Base-by-base conservation (phyloP, 306 rosid species). In the Cyclanthera cordifolia region DNA sequence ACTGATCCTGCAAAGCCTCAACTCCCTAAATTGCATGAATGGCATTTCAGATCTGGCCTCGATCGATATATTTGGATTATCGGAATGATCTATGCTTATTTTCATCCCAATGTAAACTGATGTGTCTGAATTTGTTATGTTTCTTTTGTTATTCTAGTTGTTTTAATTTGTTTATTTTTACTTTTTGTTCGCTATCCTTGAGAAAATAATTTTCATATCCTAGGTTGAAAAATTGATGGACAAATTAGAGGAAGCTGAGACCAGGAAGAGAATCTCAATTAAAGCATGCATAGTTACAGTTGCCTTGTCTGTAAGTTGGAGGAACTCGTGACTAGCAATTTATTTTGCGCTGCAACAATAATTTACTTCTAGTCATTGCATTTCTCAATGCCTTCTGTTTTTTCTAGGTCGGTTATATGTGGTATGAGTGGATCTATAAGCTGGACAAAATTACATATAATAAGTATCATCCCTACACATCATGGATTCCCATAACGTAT, bases 1-100 rank as follows among this genome's bases (percentile, higher is more conserved):
- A 85, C 91, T 17, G 99, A 94, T 86, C 99, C 99, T 79, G 88
- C 95, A 71, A 94, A 94, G 79, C 95, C 99, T 34, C 90, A 94
- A 81, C 83, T 86, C 73, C 84, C 91, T 51, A 84, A 83, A 55
- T 58, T 94, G 77, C 99, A 94, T 74, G 99, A 94, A 72, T 94
- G 97, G 99, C 99, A 94, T 80, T 94, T 94, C 84, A 81, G 99
- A 86, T 90, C 99, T 71, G 99, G 99, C 82, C 97, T 94, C 73
- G 99, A 94, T 78, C 97, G 99, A 79, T 94, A 94, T 74, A 86
- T 94, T 72, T 94, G 99, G 96, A 88, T 94, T 71, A 58, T 94
- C 50, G 97, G 99, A 81, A 94, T 94, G 99, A 88, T 90, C 72
- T 94, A 90, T 84, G 99, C 99, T 2, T 94, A 90, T 75, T 88